phyloP scores from a whole-genome alignment of 2,329 filamentous ascomycete genomes.

The Aspergillus sclerotialis region DNA sequence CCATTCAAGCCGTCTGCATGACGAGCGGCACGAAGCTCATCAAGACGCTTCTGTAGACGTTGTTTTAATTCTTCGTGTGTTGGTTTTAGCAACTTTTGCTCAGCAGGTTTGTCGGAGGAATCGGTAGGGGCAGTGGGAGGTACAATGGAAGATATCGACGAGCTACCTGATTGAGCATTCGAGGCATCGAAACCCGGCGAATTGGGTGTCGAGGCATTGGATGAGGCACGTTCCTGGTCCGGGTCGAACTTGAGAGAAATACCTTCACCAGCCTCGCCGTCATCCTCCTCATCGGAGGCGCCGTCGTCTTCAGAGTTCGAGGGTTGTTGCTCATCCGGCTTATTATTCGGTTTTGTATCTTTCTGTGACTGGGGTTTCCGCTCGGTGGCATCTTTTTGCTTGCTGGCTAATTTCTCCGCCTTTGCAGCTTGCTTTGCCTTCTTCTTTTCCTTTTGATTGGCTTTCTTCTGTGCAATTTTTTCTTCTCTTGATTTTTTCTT shows the following conservation, averaged over 20 bases:
- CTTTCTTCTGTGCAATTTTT: slow-evolving; percentile 42
- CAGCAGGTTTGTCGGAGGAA: slow-evolving; percentile 17
- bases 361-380: slow-evolving; percentile 11
- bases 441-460: slow-evolving; percentile 42
- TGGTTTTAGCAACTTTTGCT: slow-evolving; percentile 57
- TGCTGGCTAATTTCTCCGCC: slow-evolving; percentile 2
- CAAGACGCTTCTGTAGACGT: slow-evolving; percentile 74
- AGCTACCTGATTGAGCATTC: slow-evolving; percentile 48
- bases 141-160: slow-evolving; percentile 62
- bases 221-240: slow-evolving; percentile 30
- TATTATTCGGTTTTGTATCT: slow-evolving; percentile 12
- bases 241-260: slow-evolving; percentile 43
- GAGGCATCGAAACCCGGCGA: slow-evolving; percentile 53
- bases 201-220: slow-evolving; percentile 43
- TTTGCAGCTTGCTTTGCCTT: slow-evolving; percentile 37
- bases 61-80: slow-evolving; percentile 70
- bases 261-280: slow-evolving; percentile 40
- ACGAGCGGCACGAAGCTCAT: slow-evolving; percentile 73
- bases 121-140: slow-evolving; percentile 31
- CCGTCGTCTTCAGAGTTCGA: slow-evolving; percentile 10
- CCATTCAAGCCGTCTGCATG: slow-evolving; percentile 83
- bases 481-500: slow-evolving; percentile 33
- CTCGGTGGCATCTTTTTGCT: slow-evolving; percentile 20
- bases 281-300: slow-evolving; percentile 20
- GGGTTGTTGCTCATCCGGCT: slow-evolving; percentile 11